Evolutionary conservation across 2,329 filamentous ascomycete genomes (phyloP).

Genomic region (Pseudocercospora macadamiae): DNA sequence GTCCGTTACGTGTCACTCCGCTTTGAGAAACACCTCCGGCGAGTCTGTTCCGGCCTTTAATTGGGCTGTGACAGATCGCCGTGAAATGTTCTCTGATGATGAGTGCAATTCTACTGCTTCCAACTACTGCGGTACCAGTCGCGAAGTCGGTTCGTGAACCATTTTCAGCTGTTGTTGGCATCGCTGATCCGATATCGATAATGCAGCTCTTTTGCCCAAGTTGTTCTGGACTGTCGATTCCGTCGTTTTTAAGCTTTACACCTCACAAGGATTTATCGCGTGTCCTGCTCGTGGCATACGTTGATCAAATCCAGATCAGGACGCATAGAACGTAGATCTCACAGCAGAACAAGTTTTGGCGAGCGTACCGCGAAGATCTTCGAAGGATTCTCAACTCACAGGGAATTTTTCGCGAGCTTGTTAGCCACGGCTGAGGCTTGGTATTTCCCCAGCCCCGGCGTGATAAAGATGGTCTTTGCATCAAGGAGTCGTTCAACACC

Average conservation of each 20-base stretch:
- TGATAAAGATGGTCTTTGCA: no score
- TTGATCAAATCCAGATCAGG: constrained; percentile 2
- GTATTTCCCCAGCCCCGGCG: not conserved
- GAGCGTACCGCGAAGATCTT: constrained; percentile 1
- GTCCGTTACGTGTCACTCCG: constrained; percentile 1
- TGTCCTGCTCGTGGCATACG: constrained; percentile 7
- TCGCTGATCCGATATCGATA: not conserved
- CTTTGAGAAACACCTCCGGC: constrained; percentile 8
- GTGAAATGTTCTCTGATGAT: not conserved
- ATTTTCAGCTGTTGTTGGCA: not conserved
- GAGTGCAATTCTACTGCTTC: not conserved
- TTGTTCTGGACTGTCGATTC: not conserved
- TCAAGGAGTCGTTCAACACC: no score
- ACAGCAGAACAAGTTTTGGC: not conserved
- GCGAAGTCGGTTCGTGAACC: not conserved
- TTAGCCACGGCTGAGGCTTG: not conserved
- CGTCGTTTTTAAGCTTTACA: constrained; percentile 2
- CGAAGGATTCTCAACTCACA: not conserved
- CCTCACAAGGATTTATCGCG: constrained; percentile 1
- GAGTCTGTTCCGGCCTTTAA: not conserved
- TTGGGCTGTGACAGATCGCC: not conserved
- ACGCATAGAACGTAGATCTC: constrained; percentile 1
- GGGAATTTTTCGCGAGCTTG: constrained; percentile 10
- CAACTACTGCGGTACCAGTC: not conserved
- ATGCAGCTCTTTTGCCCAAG: not conserved